Evolutionary conservation across 1,284 basidiomycete genomes (phyloP).

Genomic region (Bjerkandera adusta): DNA sequence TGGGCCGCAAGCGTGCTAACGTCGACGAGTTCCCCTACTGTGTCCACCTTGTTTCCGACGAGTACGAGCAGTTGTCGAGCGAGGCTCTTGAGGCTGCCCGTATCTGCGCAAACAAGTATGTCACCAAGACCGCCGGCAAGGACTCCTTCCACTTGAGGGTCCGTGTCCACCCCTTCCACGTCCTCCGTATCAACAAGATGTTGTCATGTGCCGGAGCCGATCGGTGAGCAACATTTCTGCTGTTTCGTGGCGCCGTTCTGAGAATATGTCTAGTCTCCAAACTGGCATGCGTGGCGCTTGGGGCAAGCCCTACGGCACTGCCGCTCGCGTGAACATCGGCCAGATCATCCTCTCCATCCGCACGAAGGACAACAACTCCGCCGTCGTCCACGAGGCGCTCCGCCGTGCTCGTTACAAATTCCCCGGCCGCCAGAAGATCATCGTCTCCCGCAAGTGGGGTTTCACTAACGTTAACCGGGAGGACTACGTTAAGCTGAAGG

Average conservation of each 20-base stretch:
- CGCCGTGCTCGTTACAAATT: constrained; percentile 99
- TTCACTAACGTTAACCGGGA: constrained; percentile 95
- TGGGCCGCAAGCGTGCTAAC: constrained; percentile 92
- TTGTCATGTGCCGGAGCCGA: constrained; percentile 98
- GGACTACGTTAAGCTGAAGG: constrained; percentile 88
- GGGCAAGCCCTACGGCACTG: constrained; percentile 98
- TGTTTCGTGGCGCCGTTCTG: not conserved
- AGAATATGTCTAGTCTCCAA: constrained; percentile 67
- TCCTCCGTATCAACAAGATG: constrained; percentile 99
- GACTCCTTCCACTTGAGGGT: constrained; percentile 99
- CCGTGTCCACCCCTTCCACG: constrained; percentile 98
- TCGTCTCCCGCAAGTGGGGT: constrained; percentile 96
- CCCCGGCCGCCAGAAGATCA: constrained; percentile 99
- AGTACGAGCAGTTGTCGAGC: constrained; percentile 96
- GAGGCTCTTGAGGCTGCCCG: constrained; percentile 98
- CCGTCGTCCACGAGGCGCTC: constrained; percentile 95
- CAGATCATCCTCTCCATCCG: constrained; percentile 97
- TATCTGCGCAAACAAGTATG: constrained; percentile 99
- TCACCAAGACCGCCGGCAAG: constrained; percentile 97
- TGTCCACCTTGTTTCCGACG: constrained; percentile 95
- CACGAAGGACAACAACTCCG: constrained; percentile 85
- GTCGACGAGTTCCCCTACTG: constrained; percentile 99
- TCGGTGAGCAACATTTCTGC: constrained; percentile 51
- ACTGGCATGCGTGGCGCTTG: constrained; percentile 99
- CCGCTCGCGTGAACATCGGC: constrained; percentile 95